Percentiles rank a stretch among this genome's conserved stretches.
Evolutionary conservation across 2,329 filamentous ascomycete genomes (phyloP).

Genomic region (Aspergillus cejpii): DNA sequence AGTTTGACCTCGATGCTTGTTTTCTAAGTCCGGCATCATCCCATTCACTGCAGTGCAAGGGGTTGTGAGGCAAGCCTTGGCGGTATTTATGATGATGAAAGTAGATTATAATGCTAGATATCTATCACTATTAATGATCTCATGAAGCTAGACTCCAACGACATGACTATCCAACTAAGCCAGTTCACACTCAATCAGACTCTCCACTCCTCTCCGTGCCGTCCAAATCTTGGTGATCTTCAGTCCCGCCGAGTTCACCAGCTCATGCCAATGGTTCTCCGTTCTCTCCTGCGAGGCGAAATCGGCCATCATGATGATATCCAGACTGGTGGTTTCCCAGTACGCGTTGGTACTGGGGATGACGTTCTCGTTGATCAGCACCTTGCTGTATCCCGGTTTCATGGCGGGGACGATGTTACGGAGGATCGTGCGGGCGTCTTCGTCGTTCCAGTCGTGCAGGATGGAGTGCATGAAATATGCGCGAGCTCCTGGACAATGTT

Average conservation of each 20-base stretch:
- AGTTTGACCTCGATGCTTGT: constrained; percentile 37
- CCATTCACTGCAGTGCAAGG: constrained; percentile 34
- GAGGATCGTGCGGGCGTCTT: constrained; percentile 28
- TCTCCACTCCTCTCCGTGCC: constrained; percentile 13
- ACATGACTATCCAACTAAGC: constrained; percentile 1
- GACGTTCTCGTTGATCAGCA: constrained; percentile 42
- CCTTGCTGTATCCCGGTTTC: constrained; percentile 36
- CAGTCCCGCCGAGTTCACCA: constrained; percentile 31
- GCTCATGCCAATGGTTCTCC: constrained; percentile 33
- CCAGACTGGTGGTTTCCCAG: constrained; percentile 29
- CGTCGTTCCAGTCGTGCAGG: constrained; percentile 29
- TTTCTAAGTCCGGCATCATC: constrained; percentile 37
- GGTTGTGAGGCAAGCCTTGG: constrained; percentile 11
- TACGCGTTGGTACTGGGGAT: constrained; percentile 33
- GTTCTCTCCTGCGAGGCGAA: constrained; percentile 36
- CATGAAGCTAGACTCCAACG: not conserved
- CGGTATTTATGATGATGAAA: no score
- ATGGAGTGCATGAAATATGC: constrained; percentile 15
- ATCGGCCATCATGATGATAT: constrained; percentile 40
- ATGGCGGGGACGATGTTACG: constrained; percentile 27
- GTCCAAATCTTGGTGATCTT: constrained; percentile 33
- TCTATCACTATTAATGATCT: no score
- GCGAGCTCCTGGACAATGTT: constrained; percentile 24
- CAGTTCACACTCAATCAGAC: constrained; percentile 22
- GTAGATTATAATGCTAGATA: no score